Base-by-base conservation (phyloP, 2,329 filamentous ascomycete genomes). In the Acrocalymma vagum region DNA sequence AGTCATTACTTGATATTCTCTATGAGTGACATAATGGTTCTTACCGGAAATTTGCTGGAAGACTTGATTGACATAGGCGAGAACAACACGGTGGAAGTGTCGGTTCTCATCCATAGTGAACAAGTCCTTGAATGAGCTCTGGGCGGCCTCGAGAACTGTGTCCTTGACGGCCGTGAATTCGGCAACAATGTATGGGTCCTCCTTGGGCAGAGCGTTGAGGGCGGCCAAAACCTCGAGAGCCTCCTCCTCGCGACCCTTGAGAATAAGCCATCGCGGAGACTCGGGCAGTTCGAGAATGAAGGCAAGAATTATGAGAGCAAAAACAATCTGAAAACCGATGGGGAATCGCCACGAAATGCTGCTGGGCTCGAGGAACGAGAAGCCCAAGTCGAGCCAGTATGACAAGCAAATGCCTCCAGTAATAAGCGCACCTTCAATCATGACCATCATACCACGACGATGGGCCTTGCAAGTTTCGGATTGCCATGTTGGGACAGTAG, bases 341-440 rank as follows among this genome's bases (percentile, higher is more conserved):
- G 84, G 85, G 51, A 89, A 88, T 4, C 85, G 72, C 84, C 85
- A 87, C 0, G 79, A 70, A 0, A 81, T 83, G 2, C 70, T 72
- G 9, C 81, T 81, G 22, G 77, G 74, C 42, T 84, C 78, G 50
- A 83, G 78, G 58, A 82, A 87, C 0, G 81, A 82, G 8, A 82
- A 72, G 3, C 82, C 84, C 48, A 65, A 74, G 35, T 72, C 70
- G 8, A 75, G 53, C 72, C 72, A 75, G 47, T 87, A 87, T 3
- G 79, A 70, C 23, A 84, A 73, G 14, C 84, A 80, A 1, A 88
- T 83, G 55, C 85, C 85, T 31, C 87, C 83, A 45, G 88, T 88
- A 58, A 89, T 90, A 7, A 88, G 67, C 0, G 85, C 88, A 48
- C 90, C 89, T 55, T 89, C 86, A 38, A 87, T 83, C 8, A 84